These are phyloP conservation scores for Parietaria judaica DNA, from an alignment of 306 rosid genomes.

Conservation along the genomic window DNA sequence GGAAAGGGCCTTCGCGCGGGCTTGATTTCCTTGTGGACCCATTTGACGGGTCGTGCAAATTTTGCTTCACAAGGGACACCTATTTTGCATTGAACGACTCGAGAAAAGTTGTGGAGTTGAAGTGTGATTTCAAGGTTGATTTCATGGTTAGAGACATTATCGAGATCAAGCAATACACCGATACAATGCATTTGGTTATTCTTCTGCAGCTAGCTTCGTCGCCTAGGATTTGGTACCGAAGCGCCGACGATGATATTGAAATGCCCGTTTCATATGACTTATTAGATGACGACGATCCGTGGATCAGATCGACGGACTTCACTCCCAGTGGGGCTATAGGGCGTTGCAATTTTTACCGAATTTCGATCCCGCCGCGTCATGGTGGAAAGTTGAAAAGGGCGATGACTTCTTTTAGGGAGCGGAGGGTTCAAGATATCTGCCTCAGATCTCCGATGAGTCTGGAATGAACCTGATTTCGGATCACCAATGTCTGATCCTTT, in stretches of 20 bases:
- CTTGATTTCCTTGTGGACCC: slow-evolving; percentile 75
- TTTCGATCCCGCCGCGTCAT: slow-evolving; percentile 70
- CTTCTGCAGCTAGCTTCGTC: slow-evolving; percentile 57
- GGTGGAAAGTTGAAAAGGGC: slow-evolving; percentile 51
- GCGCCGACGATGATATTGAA: slow-evolving; percentile 74
- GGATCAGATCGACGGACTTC: slow-evolving; percentile 88
- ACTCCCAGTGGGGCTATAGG: slow-evolving; percentile 81
- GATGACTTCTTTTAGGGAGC: slow-evolving; percentile 38
- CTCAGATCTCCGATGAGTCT: slow-evolving; percentile 29
- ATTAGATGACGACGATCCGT: slow-evolving; percentile 88
- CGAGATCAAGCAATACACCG: slow-evolving; percentile 40
- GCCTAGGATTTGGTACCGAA: slow-evolving; percentile 68
- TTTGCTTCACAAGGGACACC: slow-evolving; percentile 61
- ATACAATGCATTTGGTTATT: slow-evolving; percentile 39
- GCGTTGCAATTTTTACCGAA: slow-evolving; percentile 56
- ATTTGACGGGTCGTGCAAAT: slow-evolving; percentile 56
- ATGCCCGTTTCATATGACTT: slow-evolving; percentile 46
- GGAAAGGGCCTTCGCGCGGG: slow-evolving; percentile 59
- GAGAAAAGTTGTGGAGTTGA: slow-evolving; percentile 33
- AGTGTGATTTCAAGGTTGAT: slow-evolving; percentile 72
- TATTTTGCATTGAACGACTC: slow-evolving; percentile 43
- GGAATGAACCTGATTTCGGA: slow-evolving; percentile 59
- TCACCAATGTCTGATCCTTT: slow-evolving; percentile 38
- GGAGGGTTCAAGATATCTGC: slow-evolving; percentile 35
- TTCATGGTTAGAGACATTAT: slow-evolving; percentile 61